Conservation (phyloP, 306 rosid genomes). For the Rubus idaeus region DNA sequence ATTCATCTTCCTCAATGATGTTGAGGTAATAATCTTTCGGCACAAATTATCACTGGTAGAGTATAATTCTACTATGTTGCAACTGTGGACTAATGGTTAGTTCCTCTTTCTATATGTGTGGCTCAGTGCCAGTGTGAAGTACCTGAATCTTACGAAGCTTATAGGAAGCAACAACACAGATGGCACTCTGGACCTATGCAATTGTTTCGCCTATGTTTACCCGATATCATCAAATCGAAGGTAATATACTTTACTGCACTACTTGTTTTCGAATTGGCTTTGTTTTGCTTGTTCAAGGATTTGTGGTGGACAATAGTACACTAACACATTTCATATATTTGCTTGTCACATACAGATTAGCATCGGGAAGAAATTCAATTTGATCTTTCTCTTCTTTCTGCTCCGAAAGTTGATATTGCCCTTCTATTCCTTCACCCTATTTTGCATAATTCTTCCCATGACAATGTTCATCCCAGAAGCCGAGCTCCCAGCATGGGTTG, state of each 20-base stretch:
- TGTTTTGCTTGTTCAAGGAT: background rate
- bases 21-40: conserved; percentile 53
- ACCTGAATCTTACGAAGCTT: conserved; percentile 95
- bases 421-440: conserved; percentile 84
- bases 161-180: conserved; percentile 86
- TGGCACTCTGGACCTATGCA: conserved; percentile 99
- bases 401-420: conserved; percentile 84
- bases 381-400: conserved; percentile 88
- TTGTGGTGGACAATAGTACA: background rate
- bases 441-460: conserved; percentile 93
- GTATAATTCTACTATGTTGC: background rate
- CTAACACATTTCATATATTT: conserved; percentile 1
- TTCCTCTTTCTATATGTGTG: conserved; percentile 3
- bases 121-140: conserved; percentile 88
- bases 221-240: conserved; percentile 61
- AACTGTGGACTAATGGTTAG: conserved; percentile 18
- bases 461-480: conserved; percentile 94
- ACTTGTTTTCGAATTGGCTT: background rate
- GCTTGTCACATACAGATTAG: conserved; percentile 74
- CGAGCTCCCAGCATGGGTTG: conserved; percentile 81
- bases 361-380: conserved; percentile 80
- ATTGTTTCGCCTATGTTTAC: conserved; percentile 85
- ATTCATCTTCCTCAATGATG: conserved; percentile 88
- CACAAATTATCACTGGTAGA: background rate
- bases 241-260: conserved; percentile 28